phyloP scores from a whole-genome alignment of 805 yeast species.

The Barnettozyma botsteinii region DNA sequence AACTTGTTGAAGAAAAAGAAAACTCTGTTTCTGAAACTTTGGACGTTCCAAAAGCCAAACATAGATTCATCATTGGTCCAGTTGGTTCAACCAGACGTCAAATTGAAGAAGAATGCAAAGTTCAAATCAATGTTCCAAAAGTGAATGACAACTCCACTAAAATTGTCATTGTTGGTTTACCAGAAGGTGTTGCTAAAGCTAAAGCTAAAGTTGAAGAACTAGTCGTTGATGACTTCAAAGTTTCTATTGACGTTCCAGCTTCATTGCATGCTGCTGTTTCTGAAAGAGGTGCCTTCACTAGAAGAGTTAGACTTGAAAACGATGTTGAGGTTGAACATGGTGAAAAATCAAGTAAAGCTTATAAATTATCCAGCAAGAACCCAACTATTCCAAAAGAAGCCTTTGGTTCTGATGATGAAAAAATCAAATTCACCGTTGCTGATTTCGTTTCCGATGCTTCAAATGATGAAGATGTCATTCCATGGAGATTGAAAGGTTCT shows the following conservation, averaged over 20 bases:
- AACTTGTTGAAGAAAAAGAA: slow-evolving; percentile 60
- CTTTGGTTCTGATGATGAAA: slow-evolving; percentile 34
- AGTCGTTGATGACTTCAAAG: slow-evolving; percentile 52
- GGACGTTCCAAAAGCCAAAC: slow-evolving; percentile 66
- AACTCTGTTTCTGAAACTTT: slow-evolving; percentile 46
- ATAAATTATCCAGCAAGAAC: slow-evolving; percentile 39
- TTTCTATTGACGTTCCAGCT: slow-evolving; percentile 51
- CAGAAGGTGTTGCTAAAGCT: slow-evolving; percentile 59
- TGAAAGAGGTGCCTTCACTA: slow-evolving; percentile 60
- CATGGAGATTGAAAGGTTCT: slow-evolving; percentile 64
- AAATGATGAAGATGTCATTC: slow-evolving; percentile 35
- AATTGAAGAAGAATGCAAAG: slow-evolving; percentile 64
- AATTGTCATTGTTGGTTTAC: slow-evolving; percentile 57
- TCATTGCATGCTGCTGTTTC: slow-evolving; percentile 52
- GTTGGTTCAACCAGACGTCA: slow-evolving; percentile 70
- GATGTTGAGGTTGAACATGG: slow-evolving; percentile 59
- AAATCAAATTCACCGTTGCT: slow-evolving; percentile 42
- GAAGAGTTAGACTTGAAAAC: slow-evolving; percentile 45
- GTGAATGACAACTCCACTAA: slow-evolving; percentile 41
- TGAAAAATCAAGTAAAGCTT: slow-evolving; percentile 42
- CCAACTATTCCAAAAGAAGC: slow-evolving; percentile 45
- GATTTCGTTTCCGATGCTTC: slow-evolving; percentile 25
- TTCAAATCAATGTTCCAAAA: slow-evolving; percentile 62
- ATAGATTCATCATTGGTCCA: slow-evolving; percentile 74
- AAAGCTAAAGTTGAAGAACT: slow-evolving; percentile 55